Conservation (phyloP, 2,329 filamentous ascomycete species). For the Neoascochyta sp. region DNA sequence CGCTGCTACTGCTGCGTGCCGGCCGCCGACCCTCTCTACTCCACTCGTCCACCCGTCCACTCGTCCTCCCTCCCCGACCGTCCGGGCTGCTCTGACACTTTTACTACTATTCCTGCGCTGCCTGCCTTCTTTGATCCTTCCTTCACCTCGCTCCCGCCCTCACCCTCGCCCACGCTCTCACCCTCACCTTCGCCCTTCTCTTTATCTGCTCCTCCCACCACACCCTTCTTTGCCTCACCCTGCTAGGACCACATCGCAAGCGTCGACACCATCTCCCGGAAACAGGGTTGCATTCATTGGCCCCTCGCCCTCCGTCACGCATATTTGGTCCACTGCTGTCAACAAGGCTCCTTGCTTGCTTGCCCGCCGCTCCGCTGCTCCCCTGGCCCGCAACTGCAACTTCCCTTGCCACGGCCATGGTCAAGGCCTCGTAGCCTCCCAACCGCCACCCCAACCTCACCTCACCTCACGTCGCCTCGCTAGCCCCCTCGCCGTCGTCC, state of each 20-base stretch:
- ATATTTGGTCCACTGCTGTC: conserved; percentile 30
- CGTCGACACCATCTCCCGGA: conserved; percentile 19
- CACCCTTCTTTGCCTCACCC: conserved; percentile 16
- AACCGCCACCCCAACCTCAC: conserved; percentile 6
- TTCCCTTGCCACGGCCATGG: conserved; percentile 9
- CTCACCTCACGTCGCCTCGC: conserved; percentile 13
- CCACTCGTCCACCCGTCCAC: conserved; percentile 5
- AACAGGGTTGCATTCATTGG: conserved; percentile 31
- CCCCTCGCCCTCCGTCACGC: conserved; percentile 10
- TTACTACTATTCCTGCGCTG: background rate
- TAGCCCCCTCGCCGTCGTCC: conserved; percentile 18
- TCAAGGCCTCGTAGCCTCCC: conserved; percentile 8
- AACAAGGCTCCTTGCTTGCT: conserved; percentile 35
- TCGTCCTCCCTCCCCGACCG: conserved; percentile 9
- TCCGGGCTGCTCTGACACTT: background rate
- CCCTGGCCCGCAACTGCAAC: no score
- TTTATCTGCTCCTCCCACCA: conserved; percentile 19
- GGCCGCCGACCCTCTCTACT: conserved; percentile 22
- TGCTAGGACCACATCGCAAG: conserved; percentile 8
- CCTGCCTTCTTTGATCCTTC: background rate
- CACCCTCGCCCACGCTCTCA: background rate
- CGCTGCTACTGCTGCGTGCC: conserved; percentile 27
- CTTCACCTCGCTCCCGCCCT: background rate
- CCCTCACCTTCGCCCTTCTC: conserved; percentile 9
- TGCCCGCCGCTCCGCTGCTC: conserved; percentile 8